Conservation (phyloP, 2,329 filamentous ascomycete genomes). For the Calonectria henricotiae region DNA sequence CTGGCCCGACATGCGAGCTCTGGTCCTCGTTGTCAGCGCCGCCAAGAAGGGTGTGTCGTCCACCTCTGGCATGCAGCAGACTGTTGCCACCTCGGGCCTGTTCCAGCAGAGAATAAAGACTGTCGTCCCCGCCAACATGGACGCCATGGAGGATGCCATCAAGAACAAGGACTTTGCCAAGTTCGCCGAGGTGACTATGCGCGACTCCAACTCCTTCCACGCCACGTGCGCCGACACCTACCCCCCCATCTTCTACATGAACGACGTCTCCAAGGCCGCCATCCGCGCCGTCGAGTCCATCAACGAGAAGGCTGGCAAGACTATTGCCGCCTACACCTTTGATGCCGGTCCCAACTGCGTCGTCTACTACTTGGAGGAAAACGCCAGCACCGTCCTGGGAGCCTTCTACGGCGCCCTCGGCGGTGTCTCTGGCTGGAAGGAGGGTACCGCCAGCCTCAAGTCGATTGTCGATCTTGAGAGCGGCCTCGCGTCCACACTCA, state of each 20-base stretch:
- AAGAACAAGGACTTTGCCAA: slow-evolving; percentile 83
- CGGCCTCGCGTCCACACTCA: slow-evolving; percentile 76
- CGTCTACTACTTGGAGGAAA: slow-evolving; percentile 91
- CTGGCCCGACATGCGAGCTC: slow-evolving; percentile 95
- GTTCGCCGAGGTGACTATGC: slow-evolving; percentile 95
- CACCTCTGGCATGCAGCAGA: slow-evolving; percentile 97
- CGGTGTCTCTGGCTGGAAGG: slow-evolving; percentile 81
- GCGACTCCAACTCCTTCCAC: slow-evolving; percentile 97
- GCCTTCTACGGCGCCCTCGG: slow-evolving; percentile 80
- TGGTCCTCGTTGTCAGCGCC: slow-evolving; percentile 92
- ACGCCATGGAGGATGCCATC: slow-evolving; percentile 87
- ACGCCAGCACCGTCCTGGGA: slow-evolving; percentile 81
- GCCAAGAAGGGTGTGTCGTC: slow-evolving; percentile 97
- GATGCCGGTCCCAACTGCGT: slow-evolving; percentile 98
- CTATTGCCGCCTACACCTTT: slow-evolving; percentile 94
- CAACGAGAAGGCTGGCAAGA: slow-evolving; percentile 84
- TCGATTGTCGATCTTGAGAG: slow-evolving; percentile 75
- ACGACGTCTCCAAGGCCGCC: slow-evolving; percentile 90
- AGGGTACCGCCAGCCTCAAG: slow-evolving; percentile 69
- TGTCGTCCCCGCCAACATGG: slow-evolving; percentile 89
- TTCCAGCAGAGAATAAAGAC: slow-evolving; percentile 83
- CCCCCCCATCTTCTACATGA: slow-evolving; percentile 99
- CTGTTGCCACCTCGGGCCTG: slow-evolving; percentile 90
- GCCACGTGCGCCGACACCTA: slow-evolving; percentile 95
- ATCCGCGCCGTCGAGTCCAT: slow-evolving; percentile 92